A percentile compares a stretch with the other conserved stretches of the same genome.
Evolutionary conservation across 1,284 basidiomycete genomes (phyloP).

Genomic region (Xerocomus nothofagi): DNA sequence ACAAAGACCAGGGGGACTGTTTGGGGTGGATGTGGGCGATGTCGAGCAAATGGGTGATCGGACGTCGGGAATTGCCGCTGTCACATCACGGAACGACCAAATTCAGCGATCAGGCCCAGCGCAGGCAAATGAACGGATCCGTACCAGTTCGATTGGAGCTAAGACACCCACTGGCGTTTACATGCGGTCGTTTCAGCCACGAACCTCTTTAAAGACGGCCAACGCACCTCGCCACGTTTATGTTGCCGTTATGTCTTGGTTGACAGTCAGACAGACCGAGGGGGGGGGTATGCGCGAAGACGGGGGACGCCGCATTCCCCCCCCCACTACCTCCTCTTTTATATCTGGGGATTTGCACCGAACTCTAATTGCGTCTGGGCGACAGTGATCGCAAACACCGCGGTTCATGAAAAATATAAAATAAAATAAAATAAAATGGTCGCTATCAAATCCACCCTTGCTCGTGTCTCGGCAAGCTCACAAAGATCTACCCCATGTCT

Average conservation of each 20-base stretch:
- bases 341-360: constrained; percentile 29
- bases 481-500: constrained; percentile 28
- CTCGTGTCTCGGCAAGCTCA: constrained; percentile 34
- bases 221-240: constrained; percentile 1
- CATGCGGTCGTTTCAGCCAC: constrained; percentile 13
- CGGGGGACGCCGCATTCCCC: constrained; percentile 14
- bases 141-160: constrained; percentile 31
- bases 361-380: constrained; percentile 34
- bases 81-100: constrained; percentile 37
- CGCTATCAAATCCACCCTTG: constrained; percentile 30
- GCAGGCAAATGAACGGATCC: constrained; percentile 28
- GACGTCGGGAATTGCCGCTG: constrained; percentile 49
- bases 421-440: too few species aligned
- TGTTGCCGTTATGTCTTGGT: constrained; percentile 15
- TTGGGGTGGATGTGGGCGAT: constrained; percentile 33
- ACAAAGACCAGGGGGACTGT: constrained; percentile 27
- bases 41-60: constrained; percentile 49
- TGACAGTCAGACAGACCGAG: neutral
- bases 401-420: constrained; percentile 32
- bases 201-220: constrained; percentile 13
- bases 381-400: constrained; percentile 31
- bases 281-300: constrained; percentile 19
- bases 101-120: constrained; percentile 30
- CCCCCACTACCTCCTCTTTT: constrained; percentile 24
- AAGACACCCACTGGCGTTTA: too few species aligned